These are phyloP conservation scores for Colletotrichum tamarilloi DNA, from an alignment of 2,329 filamentous ascomycete species.

Conservation along the genomic window DNA sequence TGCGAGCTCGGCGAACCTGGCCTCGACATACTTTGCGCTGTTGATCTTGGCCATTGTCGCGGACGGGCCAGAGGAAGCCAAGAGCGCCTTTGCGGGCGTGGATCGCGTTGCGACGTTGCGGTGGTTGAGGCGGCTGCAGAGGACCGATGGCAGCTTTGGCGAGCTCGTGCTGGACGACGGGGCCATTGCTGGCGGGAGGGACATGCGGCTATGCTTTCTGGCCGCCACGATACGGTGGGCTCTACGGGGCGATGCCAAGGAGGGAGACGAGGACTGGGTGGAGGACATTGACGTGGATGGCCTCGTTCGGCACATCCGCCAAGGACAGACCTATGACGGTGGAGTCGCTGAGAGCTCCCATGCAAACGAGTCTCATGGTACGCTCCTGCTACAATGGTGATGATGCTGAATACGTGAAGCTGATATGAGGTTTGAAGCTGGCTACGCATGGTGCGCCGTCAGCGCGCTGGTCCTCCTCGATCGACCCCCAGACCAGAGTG, in stretches of 20 bases:
- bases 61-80: constrained; percentile 48
- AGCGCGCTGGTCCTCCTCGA: constrained; percentile 81
- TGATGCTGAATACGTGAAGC: constrained; percentile 4
- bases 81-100: constrained; percentile 69
- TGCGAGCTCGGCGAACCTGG: constrained; percentile 74
- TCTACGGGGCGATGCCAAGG: constrained; percentile 70
- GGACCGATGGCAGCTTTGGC: constrained; percentile 89
- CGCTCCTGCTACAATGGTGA: constrained; percentile 9
- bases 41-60: constrained; percentile 71
- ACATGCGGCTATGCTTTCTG: constrained; percentile 90
- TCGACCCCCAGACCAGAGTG: constrained; percentile 58
- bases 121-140: constrained; percentile 83
- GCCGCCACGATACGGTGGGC: constrained; percentile 86
- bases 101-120: constrained; percentile 73
- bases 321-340: constrained; percentile 82
- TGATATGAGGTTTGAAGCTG: constrained; percentile 65
- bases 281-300: constrained; percentile 80
- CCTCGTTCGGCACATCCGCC: constrained; percentile 77
- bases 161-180: constrained; percentile 75
- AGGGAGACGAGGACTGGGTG: constrained; percentile 63
- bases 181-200: constrained; percentile 78
- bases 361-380: constrained; percentile 83
- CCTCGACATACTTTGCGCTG: constrained; percentile 90
- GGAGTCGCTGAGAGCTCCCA: constrained; percentile 82
- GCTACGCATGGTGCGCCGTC: constrained; percentile 91